Evolutionary conservation across 345 rosid genomes (phyloP), one percentile per base, ranked within the genome.

Genomic region (Punica granatum): DNA sequence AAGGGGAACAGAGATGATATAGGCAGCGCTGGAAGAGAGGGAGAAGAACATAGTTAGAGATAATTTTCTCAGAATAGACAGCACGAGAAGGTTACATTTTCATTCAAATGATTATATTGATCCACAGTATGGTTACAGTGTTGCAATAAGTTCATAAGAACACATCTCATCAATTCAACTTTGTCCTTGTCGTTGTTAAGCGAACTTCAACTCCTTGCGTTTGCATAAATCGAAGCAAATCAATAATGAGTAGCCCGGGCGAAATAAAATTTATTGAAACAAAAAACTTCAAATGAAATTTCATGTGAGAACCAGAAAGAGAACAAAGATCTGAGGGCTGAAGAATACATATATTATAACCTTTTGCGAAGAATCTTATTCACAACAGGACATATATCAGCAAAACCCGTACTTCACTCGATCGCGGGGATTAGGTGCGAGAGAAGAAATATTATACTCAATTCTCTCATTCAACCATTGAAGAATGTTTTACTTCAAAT

Each of bases 1-100:
- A 87, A 94, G 0, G 99, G 97, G 67, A 94, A 94, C 21, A 94
- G 86, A 67, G 95, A 86, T 28, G 92, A 86, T 72, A 89, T 86
- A 15, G 97, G 95, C 76, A 91, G 78, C 25, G 92, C 99, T 94
- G 89, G 77, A 80, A 86, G 60, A 67, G 69, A 11, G 32, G 63
- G 28, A 37, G 28, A 65, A 44, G 44, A 60, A 53, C 31, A 67
- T 21, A 56, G 61, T 56, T 56, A 56, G 61, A 14, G 34, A 30
- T 30, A 19, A 56, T 7, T 26, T 56, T 9, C 18, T 11, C 49
- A 79, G 65, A 19, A 48, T 37, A 33, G 28, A 19, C 12, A 34
- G 16, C 42, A 6, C 26, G 6, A 33, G 39, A 49, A 18, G 16
- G 26, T 33, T 2, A 1, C 4, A 4, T 31, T 15, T 1, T 33